Percentiles rank a stretch among this genome's conserved stretches.
These are phyloP conservation scores for Aureobasidium sp. DNA, from an alignment of 2,329 filamentous ascomycete species.

Conservation along the genomic window DNA sequence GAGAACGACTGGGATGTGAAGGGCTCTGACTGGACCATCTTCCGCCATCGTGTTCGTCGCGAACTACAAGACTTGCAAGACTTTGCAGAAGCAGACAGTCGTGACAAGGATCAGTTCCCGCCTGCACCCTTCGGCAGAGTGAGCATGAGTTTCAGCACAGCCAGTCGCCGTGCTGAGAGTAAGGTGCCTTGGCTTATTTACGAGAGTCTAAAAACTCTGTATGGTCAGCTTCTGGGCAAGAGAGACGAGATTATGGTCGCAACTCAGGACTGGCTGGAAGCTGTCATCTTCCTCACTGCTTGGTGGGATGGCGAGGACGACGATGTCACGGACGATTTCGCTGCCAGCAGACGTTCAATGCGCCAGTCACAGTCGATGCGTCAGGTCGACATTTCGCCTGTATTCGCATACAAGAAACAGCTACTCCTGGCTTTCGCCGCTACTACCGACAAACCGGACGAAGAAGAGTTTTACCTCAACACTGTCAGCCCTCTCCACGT, in stretches of 20 bases:
- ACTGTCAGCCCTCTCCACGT: slow-evolving; percentile 70
- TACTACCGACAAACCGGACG: slow-evolving; percentile 57
- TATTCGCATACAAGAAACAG: slow-evolving; percentile 66
- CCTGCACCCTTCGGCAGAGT: slow-evolving; percentile 33
- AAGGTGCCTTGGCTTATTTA: slow-evolving; percentile 87
- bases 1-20: slow-evolving; percentile 74
- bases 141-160: slow-evolving; percentile 59
- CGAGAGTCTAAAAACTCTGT: slow-evolving; percentile 72
- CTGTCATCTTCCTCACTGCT: slow-evolving; percentile 69
- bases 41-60: slow-evolving; percentile 66
- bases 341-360: slow-evolving; percentile 38
- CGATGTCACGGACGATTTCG: slow-evolving; percentile 37
- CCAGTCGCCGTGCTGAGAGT: slow-evolving; percentile 68
- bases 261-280: slow-evolving; percentile 88
- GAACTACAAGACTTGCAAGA: slow-evolving; percentile 64
- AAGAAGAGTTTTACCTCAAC: slow-evolving; percentile 65
- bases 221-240: slow-evolving; percentile 72
- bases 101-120: slow-evolving; percentile 33
- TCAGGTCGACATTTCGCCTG: slow-evolving; percentile 45
- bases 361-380: slow-evolving; percentile 35
- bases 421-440: slow-evolving; percentile 62
- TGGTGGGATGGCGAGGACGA: slow-evolving; percentile 88
- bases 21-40: slow-evolving; percentile 75
- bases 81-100: slow-evolving; percentile 69
- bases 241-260: slow-evolving; percentile 67